These are phyloP conservation scores for Malassezia caprae DNA, from an alignment of 1,284 basidiomycete species.

Conservation along the genomic window DNA sequence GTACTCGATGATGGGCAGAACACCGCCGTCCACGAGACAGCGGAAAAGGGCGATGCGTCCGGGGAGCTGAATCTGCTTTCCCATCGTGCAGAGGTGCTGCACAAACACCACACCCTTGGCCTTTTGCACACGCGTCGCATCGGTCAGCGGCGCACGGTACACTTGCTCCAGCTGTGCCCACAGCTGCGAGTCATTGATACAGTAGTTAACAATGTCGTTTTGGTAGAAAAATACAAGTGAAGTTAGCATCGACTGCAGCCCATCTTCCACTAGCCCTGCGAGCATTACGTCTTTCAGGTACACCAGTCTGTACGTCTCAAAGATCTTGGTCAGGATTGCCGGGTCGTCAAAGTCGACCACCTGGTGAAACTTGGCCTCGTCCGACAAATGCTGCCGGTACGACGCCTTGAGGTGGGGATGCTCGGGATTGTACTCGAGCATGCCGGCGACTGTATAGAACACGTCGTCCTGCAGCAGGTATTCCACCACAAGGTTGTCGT, in stretches of 20 bases:
- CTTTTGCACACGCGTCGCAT: constrained; percentile 13
- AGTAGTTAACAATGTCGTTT: constrained; percentile 87
- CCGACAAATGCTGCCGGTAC: constrained; percentile 80
- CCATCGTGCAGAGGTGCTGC: constrained; percentile 87
- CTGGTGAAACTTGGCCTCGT: constrained; percentile 61
- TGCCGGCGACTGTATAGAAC: constrained; percentile 77
- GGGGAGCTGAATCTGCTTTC: constrained; percentile 86
- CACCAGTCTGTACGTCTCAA: constrained; percentile 88
- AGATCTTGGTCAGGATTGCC: constrained; percentile 57
- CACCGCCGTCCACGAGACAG: constrained; percentile 72
- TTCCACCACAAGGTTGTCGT: constrained; percentile 89
- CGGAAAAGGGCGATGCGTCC: constrained; percentile 80
- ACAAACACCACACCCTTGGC: constrained; percentile 57
- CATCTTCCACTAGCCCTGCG: constrained; percentile 83
- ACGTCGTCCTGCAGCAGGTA: constrained; percentile 86
- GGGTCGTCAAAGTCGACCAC: constrained; percentile 44
- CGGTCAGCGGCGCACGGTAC: constrained; percentile 51
- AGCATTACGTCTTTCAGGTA: constrained; percentile 98
- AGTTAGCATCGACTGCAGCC: constrained; percentile 91
- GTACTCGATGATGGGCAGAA: constrained; percentile 81
- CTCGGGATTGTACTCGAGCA: constrained; percentile 97
- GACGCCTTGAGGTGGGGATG: constrained; percentile 90
- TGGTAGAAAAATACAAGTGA: constrained; percentile 98
- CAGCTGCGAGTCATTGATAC: constrained; percentile 68
- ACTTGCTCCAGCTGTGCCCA: constrained; percentile 66